Evolutionary conservation across 305 asterid species (phyloP).

Genomic region (Fraxinus xanthoxyloides): DNA sequence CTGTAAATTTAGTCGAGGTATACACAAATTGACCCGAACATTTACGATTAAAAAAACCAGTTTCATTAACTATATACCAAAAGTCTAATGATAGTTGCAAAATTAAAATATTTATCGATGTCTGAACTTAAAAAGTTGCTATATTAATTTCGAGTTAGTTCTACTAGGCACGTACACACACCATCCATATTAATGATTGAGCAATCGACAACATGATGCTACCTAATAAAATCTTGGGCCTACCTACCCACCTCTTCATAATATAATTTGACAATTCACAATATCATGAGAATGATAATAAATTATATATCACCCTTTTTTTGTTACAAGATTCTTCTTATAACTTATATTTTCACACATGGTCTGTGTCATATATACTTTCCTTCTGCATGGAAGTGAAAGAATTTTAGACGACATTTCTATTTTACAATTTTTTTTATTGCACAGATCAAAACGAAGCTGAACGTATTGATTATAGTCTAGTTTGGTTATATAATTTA

Average conservation of each 20-base stretch:
- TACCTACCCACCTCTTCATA: background rate
- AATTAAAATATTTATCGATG: background rate
- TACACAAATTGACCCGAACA: no score
- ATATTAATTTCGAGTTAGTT: background rate
- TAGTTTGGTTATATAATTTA: no score
- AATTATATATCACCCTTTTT: no score
- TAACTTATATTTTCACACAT: background rate
- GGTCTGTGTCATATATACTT: background rate
- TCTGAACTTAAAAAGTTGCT: background rate
- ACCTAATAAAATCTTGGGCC: background rate
- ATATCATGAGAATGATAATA: background rate
- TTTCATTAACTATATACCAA: no score
- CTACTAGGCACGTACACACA: background rate
- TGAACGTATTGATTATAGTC: background rate
- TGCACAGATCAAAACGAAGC: background rate
- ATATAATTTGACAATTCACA: background rate
- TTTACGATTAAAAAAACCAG: no score
- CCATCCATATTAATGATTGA: background rate
- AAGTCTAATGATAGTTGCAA: background rate
- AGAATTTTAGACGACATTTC: no score
- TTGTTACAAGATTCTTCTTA: background rate
- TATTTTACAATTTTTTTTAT: no score
- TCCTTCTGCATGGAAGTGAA: background rate
- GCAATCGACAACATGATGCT: background rate
- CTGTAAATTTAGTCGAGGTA: no score